These are phyloP conservation scores for Casuarina equisetifolia DNA, from an alignment of 306 rosid genomes.

Conservation along the genomic window DNA sequence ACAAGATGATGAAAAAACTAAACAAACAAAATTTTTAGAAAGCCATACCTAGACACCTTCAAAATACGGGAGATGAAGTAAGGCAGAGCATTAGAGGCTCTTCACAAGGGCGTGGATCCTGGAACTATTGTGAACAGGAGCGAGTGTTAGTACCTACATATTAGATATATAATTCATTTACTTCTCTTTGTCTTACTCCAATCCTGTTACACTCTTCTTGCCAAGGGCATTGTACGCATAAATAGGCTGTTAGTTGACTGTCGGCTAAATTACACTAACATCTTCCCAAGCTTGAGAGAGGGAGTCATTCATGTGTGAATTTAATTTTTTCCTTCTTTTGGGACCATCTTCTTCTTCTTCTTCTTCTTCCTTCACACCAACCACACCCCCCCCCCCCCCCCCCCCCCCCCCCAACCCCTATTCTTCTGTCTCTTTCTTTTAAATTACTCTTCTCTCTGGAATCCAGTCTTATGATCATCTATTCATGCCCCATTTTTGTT, in stretches of 20 bases:
- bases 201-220: too few species aligned
- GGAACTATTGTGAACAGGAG: conserved; percentile 56
- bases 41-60: not conserved
- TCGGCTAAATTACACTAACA: too few species aligned
- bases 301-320: not conserved
- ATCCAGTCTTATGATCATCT: not conserved
- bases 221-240: too few species aligned
- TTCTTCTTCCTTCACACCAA: too few species aligned
- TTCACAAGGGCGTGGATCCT: conserved; percentile 65
- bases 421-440: not conserved
- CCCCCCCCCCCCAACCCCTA: too few species aligned
- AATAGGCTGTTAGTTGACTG: too few species aligned
- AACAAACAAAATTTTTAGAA: too few species aligned
- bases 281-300: not conserved
- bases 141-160: too few species aligned
- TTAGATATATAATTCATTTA: too few species aligned
- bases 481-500: not conserved
- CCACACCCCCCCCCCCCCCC: too few species aligned
- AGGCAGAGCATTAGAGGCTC: conserved; percentile 50
- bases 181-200: too few species aligned
- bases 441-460: not conserved
- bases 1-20: not conserved
- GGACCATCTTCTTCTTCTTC: not conserved
- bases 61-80: not conserved
- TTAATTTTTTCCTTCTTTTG: not conserved